Percentiles rank a stretch among this genome's conserved stretches.
Conservation (phyloP, 441 rosid genomes). For the Francoa sonchifolia region DNA sequence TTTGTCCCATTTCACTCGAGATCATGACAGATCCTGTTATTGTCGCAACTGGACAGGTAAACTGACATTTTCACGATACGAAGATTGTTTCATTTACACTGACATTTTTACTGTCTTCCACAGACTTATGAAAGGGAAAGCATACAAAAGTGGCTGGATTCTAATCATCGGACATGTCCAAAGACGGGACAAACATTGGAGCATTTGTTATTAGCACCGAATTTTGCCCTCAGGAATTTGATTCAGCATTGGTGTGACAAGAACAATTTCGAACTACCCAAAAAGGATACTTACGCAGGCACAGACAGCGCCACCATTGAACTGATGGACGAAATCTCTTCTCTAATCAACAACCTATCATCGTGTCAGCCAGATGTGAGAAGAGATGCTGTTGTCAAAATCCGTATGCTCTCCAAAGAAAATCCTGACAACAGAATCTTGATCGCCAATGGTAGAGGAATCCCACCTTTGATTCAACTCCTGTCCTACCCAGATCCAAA, state of each 20-base stretch:
- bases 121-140: slow-evolving; percentile 74
- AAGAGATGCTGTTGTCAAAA: slow-evolving; percentile 38
- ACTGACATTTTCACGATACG: not conserved
- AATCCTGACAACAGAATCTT: slow-evolving; percentile 40
- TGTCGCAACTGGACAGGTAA: slow-evolving; percentile 73
- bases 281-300: slow-evolving; percentile 13
- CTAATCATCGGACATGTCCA: slow-evolving; percentile 63
- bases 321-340: slow-evolving; percentile 27
- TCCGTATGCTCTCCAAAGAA: slow-evolving; percentile 50
- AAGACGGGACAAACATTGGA: slow-evolving; percentile 50
- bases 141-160: slow-evolving; percentile 68
- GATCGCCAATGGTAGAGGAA: slow-evolving; percentile 38
- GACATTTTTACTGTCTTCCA: no score
- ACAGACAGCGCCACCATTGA: slow-evolving; percentile 13
- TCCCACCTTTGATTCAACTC: slow-evolving; percentile 34
- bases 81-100: not conserved
- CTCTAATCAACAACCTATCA: slow-evolving; percentile 37
- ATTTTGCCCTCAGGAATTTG: slow-evolving; percentile 56
- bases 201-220: slow-evolving; percentile 58
- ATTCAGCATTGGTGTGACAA: slow-evolving; percentile 70
- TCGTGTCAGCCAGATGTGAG: slow-evolving; percentile 32
- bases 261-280: slow-evolving; percentile 42
- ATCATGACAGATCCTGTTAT: slow-evolving; percentile 78
- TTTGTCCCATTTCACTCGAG: slow-evolving; percentile 70
- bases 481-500: slow-evolving; percentile 29